Evolutionary conservation across 176 grass and related monocot genomes (phyloP).

Genomic region (Avena eriantha): DNA sequence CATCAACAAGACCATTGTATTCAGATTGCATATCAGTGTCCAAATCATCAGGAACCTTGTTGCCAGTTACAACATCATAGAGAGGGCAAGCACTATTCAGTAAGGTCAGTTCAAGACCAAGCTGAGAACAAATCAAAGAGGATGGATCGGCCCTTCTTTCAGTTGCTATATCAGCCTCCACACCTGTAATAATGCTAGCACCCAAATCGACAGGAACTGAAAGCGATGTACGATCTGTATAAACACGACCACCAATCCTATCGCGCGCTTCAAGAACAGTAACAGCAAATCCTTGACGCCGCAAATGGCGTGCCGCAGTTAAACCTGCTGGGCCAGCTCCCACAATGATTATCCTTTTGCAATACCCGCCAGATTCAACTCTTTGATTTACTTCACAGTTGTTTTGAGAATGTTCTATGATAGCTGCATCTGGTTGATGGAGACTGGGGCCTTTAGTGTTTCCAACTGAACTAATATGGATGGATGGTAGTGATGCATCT

Average conservation of each 20-base stretch:
- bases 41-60: conserved; percentile 84
- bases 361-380: conserved; percentile 41
- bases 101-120: conserved; percentile 88
- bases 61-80: conserved; percentile 86
- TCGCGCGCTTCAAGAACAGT: conserved; percentile 95
- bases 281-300: conserved; percentile 79
- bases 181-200: conserved; percentile 99
- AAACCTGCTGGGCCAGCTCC: conserved; percentile 98
- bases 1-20: conserved; percentile 94
- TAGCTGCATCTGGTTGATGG: conserved; percentile 39
- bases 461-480: conserved; percentile 35
- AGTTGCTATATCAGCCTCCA: conserved; percentile 94
- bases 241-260: conserved; percentile 92
- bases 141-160: conserved; percentile 96
- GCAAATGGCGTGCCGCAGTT: conserved; percentile 90
- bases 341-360: conserved; percentile 76
- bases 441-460: conserved; percentile 36
- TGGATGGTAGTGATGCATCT: conserved; percentile 37
- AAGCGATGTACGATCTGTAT: conserved; percentile 84
- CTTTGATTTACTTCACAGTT: conserved; percentile 26
- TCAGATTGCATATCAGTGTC: conserved; percentile 85
- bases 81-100: conserved; percentile 97
- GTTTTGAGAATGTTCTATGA: conserved; percentile 40
- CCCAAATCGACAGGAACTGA: conserved; percentile 99
- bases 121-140: conserved; percentile 91